Base-by-base conservation (phyloP, 2,329 filamentous ascomycete genomes). In the Neonectria neomacrospora region DNA sequence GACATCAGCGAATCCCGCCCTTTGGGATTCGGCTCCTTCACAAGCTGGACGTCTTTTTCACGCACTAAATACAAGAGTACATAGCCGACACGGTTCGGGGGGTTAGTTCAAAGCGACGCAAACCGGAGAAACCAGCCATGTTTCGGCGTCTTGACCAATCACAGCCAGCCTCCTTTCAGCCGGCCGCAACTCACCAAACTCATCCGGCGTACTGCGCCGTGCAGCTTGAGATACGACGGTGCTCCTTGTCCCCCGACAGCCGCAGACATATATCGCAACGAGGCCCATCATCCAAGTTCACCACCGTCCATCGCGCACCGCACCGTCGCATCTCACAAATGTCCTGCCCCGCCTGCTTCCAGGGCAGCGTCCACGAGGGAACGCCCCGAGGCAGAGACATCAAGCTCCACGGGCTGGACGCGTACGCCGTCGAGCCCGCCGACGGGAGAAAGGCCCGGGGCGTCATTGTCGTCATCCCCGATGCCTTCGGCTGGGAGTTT, bases 401-500 rank as follows among this genome's bases (percentile, higher is more conserved):
- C 59, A 80, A 77, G 20, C 67, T 87, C 18, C 82, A 87, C 66
- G 82, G 81, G 23, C 76, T 86, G 4, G 73, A 81, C 37, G 78
- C 80, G 1, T 88, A 88, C 62, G 75, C 86, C 16, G 75, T 80
- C 8, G 78, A 74, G 44, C 79, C 79, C 0, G 28, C 73, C 0
- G 58, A 70, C n/a, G 75, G 78, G 1, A 54, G 45, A 10, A 8
- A 59, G 1, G 44, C 77, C n/a, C 81, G 80, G 39, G 85, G 79
- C 11, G 81, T 86, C 61, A 74, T 88, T 10, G 81, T 88, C 44
- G 78, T 87, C 53, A 78, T 88, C 32, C 80, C 85, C 0, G 86
- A 88, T 69, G 81, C 81, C 0, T 87, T 88, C 67, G 86, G 86
- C 16, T 85, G 84, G 80, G 77, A 80, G 2, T 83, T 88, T 65